A percentile compares a stretch with the other conserved stretches of the same genome.
Conservation (phyloP, 2,329 filamentous ascomycete species). For the Myriosclerotinia scirpicola region DNA sequence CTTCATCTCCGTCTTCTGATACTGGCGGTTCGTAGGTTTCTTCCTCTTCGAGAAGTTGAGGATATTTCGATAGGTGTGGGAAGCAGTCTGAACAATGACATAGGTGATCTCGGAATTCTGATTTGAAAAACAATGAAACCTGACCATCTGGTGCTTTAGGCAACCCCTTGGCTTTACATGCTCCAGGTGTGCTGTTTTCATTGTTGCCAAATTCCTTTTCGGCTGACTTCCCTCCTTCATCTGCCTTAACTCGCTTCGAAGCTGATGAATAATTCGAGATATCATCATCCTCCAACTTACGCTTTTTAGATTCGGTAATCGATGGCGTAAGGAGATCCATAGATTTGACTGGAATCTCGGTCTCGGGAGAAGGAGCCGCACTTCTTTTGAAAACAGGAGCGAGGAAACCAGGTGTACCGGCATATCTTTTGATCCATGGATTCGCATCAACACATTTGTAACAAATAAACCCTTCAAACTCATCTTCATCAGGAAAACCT, state of each 20-base stretch:
- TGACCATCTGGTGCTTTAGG: slow-evolving; percentile 54
- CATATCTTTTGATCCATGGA: slow-evolving; percentile 91
- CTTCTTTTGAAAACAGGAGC: slow-evolving; percentile 60
- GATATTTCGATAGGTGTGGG: slow-evolving; percentile 65
- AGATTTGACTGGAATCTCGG: slow-evolving; percentile 36
- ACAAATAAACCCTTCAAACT: slow-evolving; percentile 88
- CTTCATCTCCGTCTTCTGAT: slow-evolving; percentile 61
- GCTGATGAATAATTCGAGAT: slow-evolving; percentile 36
- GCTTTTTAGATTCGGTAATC: slow-evolving; percentile 54
- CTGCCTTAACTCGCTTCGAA: slow-evolving; percentile 53
- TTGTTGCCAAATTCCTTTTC: slow-evolving; percentile 2
- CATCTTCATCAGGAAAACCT: slow-evolving; percentile 84
- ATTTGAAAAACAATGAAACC: slow-evolving; percentile 81
- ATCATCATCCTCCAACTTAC: slow-evolving; percentile 59
- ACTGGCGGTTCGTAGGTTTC: slow-evolving; percentile 90
- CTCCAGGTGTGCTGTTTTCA: slow-evolving; percentile 24
- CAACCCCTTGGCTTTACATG: slow-evolving; percentile 63
- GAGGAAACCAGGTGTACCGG: slow-evolving; percentile 76
- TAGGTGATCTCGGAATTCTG: slow-evolving; percentile 75
- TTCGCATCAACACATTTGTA: slow-evolving; percentile 88
- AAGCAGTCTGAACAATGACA: slow-evolving; percentile 86
- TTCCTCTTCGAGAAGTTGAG: slow-evolving; percentile 89
- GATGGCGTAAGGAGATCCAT: slow-evolving; percentile 29
- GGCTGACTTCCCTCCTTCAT: not conserved
- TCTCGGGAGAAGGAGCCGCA: slow-evolving; percentile 36